Percentiles rank a stretch among this genome's conserved stretches.
These are phyloP conservation scores for Arctium lappa DNA, from an alignment of 129 eudicot species.

Conservation along the genomic window DNA sequence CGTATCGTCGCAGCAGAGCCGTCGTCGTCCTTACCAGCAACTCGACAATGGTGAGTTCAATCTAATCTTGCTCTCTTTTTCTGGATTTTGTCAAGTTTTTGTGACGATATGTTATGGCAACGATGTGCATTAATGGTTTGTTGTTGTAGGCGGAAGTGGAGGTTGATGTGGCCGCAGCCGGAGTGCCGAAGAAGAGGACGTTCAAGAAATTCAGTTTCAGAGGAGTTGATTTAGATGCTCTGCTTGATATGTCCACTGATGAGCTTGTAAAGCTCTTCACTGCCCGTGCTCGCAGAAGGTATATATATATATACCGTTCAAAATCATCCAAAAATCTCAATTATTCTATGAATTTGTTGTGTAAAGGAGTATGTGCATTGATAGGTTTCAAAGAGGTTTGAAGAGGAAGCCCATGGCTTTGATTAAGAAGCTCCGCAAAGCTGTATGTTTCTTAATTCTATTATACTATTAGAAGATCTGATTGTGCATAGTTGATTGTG, in stretches of 20 bases:
- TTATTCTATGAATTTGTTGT: background rate
- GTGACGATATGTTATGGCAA: background rate
- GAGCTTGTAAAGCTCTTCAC: slow-evolving; percentile 78
- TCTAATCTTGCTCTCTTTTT: background rate
- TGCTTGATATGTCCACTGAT: slow-evolving; percentile 83
- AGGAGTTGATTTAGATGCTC: slow-evolving; percentile 87
- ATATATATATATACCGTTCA: background rate
- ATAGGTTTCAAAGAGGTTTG: slow-evolving; percentile 82
- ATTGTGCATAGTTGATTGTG: background rate
- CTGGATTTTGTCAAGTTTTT: background rate
- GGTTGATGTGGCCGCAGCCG: slow-evolving; percentile 50
- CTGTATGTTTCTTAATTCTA: slow-evolving; percentile 38
- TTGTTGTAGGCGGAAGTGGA: slow-evolving; percentile 69
- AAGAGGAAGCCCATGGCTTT: slow-evolving; percentile 96
- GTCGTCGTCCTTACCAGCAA: background rate
- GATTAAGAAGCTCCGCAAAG: slow-evolving; percentile 92
- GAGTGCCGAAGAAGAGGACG: slow-evolving; percentile 90
- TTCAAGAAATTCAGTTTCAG: slow-evolving; percentile 88
- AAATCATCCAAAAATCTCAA: background rate
- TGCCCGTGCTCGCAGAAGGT: slow-evolving; percentile 88
- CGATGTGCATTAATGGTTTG: background rate
- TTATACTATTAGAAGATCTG: background rate
- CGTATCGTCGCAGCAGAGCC: background rate
- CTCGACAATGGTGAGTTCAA: slow-evolving; percentile 12
- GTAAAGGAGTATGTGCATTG: background rate